phyloP scores from a whole-genome alignment of 1,284 basidiomycete species.

The Leccinum griseonigrum region DNA sequence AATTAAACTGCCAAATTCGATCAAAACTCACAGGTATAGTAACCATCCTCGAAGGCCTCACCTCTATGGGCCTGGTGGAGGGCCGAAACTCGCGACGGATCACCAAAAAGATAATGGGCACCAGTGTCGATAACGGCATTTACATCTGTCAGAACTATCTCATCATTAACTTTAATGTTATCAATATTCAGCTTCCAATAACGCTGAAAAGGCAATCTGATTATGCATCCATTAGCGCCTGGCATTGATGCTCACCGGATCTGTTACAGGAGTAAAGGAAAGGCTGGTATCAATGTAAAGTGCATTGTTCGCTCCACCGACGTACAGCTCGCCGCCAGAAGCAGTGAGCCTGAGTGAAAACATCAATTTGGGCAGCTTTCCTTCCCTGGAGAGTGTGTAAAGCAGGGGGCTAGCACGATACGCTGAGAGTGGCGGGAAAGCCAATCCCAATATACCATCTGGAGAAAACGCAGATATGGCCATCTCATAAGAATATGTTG shows the following conservation, averaged over 20 bases:
- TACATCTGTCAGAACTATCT: not conserved
- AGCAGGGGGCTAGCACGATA: not conserved
- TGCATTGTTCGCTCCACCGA: not conserved
- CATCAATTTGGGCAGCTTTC: not conserved
- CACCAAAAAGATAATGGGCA: not conserved
- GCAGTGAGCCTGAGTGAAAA: not conserved
- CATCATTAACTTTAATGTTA: not conserved
- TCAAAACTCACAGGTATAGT: not conserved
- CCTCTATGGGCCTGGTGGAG: not conserved
- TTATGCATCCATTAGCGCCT: not conserved
- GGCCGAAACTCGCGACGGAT: not conserved
- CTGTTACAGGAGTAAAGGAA: not conserved
- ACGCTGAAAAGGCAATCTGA: not conserved
- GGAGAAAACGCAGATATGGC: not conserved
- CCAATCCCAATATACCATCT: not conserved
- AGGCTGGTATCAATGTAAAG: not conserved
- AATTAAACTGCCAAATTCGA: not conserved
- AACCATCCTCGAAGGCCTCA: not conserved
- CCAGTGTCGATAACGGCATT: not conserved
- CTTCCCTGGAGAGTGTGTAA: not conserved
- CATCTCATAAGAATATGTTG: not conserved
- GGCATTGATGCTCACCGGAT: not conserved
- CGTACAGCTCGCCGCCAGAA: not conserved
- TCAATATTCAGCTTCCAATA: not conserved
- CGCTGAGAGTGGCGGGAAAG: not conserved